Base-by-base conservation (phyloP, 163 green algal genomes). In the Volvox carteri region DNA sequence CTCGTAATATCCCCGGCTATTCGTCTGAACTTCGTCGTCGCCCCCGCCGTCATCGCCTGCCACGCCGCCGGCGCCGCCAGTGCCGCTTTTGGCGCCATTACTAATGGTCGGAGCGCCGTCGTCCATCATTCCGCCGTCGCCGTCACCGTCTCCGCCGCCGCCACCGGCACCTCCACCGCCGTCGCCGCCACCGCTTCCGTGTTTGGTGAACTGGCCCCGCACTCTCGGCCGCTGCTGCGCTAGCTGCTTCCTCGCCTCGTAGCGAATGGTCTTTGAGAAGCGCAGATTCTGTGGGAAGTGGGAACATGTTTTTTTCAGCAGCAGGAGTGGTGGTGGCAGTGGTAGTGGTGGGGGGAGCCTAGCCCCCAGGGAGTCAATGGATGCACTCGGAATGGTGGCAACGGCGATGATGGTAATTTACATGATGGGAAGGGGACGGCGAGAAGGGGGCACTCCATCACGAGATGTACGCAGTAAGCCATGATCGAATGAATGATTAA, bases 181-280 rank as follows among this genome's bases (percentile, higher is more conserved):
- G 35, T 33, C 60, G 42, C 41, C 65, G 30, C 28, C 65, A 30
- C 9, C 50, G 35, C 25, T n/a, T 39, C 84, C 72, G 54, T 83
- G 84, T 86, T 92, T 92, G 25, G 83, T 92, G 74, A 94, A 94
- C 85, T 94, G 92, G 8, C 92, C 92, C 23, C 92, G 92, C 44
- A 94, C 86, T 18, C 92, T 81, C 5, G 90, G 90, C 8, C 92
- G 85, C 28, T 72, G 67, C 80, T 94, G 83, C 25, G 92, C 92
- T 41, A 93, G 85, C 79, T 92, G 83, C 80, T 94, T 93, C 14
- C 92, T 80, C 35, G 70, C 86, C 78, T 93, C 92, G 60, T 94
- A 94, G 41, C 92, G 85, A 19, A 94, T 92, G 16, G 91, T 93
- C 85, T 92, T 91, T 8, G 86, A 81, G 54, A 94, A 94, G 67